Evolutionary conservation across 2,329 filamentous ascomycete species (phyloP), one percentile per base, ranked within the genome.

Genomic region (Colletotrichum tropicale): DNA sequence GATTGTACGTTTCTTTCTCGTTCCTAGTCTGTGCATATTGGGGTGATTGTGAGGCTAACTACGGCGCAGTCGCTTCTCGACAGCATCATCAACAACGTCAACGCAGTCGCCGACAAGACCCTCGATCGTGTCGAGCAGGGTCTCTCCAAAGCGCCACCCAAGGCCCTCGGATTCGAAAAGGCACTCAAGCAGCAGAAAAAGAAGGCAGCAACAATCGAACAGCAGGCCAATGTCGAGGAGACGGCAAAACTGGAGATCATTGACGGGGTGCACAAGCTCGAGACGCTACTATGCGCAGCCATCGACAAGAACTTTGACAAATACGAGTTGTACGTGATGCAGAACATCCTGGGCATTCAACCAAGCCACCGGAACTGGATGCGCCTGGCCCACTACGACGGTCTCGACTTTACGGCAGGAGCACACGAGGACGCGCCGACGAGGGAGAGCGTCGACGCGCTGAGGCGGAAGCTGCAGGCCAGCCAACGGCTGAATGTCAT

Each of bases 81-180:
- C 91, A 96, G 98, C 86, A 96, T 98, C 80, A 98, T 98, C 87
- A 98, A 98, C 88, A 94, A 94, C 71, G 93, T 98, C 84, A 99
- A 98, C 87, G 95, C 96, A 81, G 91, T 98, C 81, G 94, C 97
- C 81, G 97, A 98, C 85, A 94, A 94, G 84, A 96, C 95, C 70
- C 93, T 98, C 81, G 95, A 95, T 81, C 95, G 94, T 76, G 93
- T 98, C 78, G 97, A 98, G 85, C 91, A 92, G 71, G 95, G 95
- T 2, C 92, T 99, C 24, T 88, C 95, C 65, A 90, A 90, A 66
- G 93, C 94, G 4, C 91, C 94, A 2, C 94, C 96, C 0, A 89
- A 93, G 30, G 89, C 92, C 16, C 91, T 99, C 38, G 97, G 97
- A n/a, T 98, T 98, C 87, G 89, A 78, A 71, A 77, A 77, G 58